Evolutionary conservation across 192 early-diverging fungal species (phyloP).

Genomic region (Coemansia sp.): DNA sequence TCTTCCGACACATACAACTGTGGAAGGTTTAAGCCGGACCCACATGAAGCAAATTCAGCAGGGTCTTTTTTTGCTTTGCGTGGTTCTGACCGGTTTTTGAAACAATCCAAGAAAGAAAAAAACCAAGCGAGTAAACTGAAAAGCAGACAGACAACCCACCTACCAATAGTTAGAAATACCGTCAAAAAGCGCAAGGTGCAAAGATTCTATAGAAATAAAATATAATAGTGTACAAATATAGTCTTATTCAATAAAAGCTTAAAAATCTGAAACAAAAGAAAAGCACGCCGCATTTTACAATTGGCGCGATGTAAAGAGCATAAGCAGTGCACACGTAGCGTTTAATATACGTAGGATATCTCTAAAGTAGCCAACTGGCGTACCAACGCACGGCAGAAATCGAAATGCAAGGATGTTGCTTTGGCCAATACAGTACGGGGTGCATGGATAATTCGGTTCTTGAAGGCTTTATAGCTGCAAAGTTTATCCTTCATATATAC

Average conservation of each 20-base stretch:
- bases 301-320: neutral
- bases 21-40: neutral
- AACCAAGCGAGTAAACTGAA: neutral
- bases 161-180: neutral
- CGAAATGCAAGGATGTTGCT: neutral
- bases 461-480: neutral
- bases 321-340: neutral
- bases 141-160: neutral
- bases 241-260: neutral
- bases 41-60: neutral
- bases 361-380: neutral
- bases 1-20: neutral
- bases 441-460: slow-evolving; percentile 1
- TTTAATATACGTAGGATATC: neutral
- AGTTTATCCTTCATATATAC: neutral
- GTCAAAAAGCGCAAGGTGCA: too few species aligned
- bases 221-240: neutral
- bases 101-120: neutral
- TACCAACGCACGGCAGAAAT: neutral
- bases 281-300: neutral
- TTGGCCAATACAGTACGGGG: neutral
- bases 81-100: neutral
- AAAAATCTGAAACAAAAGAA: neutral
- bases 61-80: neutral
- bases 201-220: neutral